Conservation (phyloP, 1,284 basidiomycete genomes). For the Kalmanozyma brasiliensis region DNA sequence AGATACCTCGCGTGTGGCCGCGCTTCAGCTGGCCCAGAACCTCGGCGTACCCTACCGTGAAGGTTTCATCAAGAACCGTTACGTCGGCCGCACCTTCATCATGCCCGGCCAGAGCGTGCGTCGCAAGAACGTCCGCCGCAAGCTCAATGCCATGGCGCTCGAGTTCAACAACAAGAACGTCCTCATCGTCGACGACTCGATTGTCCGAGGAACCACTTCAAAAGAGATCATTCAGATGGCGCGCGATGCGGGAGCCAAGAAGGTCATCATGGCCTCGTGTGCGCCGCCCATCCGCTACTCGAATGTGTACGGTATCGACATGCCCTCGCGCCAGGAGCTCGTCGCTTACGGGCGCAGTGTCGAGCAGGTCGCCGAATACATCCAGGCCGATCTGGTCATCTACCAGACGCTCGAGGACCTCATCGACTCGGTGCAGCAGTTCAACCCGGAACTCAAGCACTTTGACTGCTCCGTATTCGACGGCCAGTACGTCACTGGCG, state of each 20-base stretch:
- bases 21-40: constrained; percentile 92
- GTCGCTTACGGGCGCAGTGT: constrained; percentile 86
- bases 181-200: constrained; percentile 96
- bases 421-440: constrained; percentile 83
- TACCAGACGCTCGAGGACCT: constrained; percentile 96
- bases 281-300: constrained; percentile 94
- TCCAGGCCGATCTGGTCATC: constrained; percentile 95
- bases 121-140: constrained; percentile 92
- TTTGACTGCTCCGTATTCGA: constrained; percentile 99
- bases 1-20: constrained; percentile 95
- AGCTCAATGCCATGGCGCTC: constrained; percentile 99
- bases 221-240: constrained; percentile 99
- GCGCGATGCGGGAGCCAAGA: constrained; percentile 97
- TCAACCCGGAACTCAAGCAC: constrained; percentile 80
- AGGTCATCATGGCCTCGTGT: constrained; percentile 95
- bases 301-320: constrained; percentile 99
- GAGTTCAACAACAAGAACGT: constrained; percentile 94
- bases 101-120: constrained; percentile 91
- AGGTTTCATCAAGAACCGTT: constrained; percentile 98
- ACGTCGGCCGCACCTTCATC: constrained; percentile 98
- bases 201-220: constrained; percentile 97
- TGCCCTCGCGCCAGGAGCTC: constrained; percentile 93
- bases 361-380: constrained; percentile 80
- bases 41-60: constrained; percentile 92
- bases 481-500: constrained; percentile 95